Percentiles rank a stretch among this genome's conserved stretches.
Conservation (phyloP, 106 monocot species). For the Dendrobium chrysotoxum region DNA sequence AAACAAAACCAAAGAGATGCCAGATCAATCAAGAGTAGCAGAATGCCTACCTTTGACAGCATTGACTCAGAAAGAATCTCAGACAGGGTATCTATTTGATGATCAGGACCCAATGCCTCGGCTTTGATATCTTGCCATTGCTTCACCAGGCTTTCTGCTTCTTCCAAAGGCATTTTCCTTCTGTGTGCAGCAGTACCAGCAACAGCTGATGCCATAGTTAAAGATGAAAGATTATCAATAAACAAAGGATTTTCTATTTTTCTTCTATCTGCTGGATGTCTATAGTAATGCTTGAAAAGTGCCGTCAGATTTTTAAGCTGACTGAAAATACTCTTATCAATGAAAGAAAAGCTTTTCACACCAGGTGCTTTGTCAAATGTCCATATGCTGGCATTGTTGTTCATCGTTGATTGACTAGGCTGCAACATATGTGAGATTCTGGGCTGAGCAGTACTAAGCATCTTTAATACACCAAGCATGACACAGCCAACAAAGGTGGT, state of each 20-base stretch:
- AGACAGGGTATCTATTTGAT: conserved; percentile 49
- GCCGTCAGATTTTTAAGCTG: conserved; percentile 29
- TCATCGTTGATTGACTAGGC: conserved; percentile 14
- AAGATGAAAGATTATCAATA: conserved; percentile 19
- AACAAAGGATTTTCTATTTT: conserved; percentile 20
- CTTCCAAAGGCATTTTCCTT: conserved; percentile 52
- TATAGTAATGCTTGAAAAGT: conserved; percentile 22
- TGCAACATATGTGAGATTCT: conserved; percentile 16
- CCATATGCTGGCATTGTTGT: conserved; percentile 9
- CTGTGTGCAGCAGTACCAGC: conserved; percentile 16
- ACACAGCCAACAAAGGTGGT: conserved; percentile 46
- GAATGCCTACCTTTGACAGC: conserved; percentile 62
- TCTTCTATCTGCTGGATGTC: conserved; percentile 16
- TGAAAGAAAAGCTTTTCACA: conserved; percentile 10
- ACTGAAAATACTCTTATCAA: conserved; percentile 12
- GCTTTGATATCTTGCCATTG: conserved; percentile 88
- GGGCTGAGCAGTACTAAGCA: conserved; percentile 24
- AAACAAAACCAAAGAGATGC: not conserved
- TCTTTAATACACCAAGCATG: conserved; percentile 33
- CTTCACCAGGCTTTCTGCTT: conserved; percentile 77
- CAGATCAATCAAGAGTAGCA: no score
- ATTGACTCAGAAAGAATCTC: conserved; percentile 81
- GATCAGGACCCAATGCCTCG: conserved; percentile 72
- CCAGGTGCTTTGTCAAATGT: conserved; percentile 8
- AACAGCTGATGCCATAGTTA: conserved; percentile 15